Conservation (phyloP, 352 stramenopile species). For the Stephanocyclus meneghinianus region DNA sequence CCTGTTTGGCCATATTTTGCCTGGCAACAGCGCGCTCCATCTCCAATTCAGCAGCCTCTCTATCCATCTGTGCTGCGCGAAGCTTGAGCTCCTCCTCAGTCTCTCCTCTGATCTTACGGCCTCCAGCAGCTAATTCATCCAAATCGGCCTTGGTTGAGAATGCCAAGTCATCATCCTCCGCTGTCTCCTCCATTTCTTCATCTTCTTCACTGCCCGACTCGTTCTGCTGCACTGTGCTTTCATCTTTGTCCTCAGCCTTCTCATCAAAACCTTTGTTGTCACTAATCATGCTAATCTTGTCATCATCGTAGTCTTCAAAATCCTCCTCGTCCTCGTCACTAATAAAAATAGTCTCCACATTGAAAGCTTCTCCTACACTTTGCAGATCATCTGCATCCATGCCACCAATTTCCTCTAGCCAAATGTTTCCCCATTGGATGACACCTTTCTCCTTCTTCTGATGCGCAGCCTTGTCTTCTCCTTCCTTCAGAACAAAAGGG, state of each 20-base stretch:
- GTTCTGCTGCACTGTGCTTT: background rate
- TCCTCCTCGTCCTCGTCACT: too few relatives aligned
- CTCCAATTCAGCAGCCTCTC: too few relatives aligned
- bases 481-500: conserved; percentile 3
- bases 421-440: background rate
- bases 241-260: background rate
- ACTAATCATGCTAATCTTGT: too few relatives aligned
- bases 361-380: background rate
- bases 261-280: too few relatives aligned
- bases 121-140: background rate
- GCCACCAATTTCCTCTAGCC: background rate
- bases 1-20: too few relatives aligned
- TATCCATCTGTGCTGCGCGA: background rate
- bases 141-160: conserved; percentile 2
- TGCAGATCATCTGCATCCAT: background rate
- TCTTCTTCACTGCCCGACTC: background rate
- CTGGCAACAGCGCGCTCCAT: too few relatives aligned
- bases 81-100: background rate
- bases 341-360: background rate
- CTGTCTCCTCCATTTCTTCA: too few relatives aligned
- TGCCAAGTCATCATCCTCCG: background rate
- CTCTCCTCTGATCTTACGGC: background rate
- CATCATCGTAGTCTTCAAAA: background rate
- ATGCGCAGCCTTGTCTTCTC: background rate
- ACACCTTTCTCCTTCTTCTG: background rate